Conservation (phyloP, 345 rosid genomes). For the Schrenkiella parvula region DNA sequence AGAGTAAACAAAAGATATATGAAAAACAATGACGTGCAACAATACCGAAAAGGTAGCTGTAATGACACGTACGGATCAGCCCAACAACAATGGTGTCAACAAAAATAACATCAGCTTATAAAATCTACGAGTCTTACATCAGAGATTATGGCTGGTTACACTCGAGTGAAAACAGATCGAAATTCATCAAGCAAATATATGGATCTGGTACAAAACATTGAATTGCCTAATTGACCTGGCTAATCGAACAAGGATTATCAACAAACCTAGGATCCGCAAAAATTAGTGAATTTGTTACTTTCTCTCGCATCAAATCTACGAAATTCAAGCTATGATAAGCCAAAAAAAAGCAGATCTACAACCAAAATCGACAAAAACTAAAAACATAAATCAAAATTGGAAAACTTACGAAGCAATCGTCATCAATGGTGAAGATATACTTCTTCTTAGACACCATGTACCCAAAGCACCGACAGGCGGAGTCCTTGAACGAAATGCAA, state of each 20-base stretch:
- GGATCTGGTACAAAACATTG: not conserved
- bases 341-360: constrained; percentile 7
- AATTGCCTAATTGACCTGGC: not conserved
- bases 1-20: not conserved
- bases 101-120: not conserved
- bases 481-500: constrained; percentile 95
- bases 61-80: constrained; percentile 8
- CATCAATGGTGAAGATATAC: constrained; percentile 94
- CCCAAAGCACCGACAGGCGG: constrained; percentile 97
- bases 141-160: not conserved
- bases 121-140: too few species aligned
- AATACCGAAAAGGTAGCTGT: constrained; percentile 21
- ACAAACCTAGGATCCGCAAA: constrained; percentile 8
- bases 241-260: not conserved
- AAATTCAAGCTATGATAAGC: not conserved
- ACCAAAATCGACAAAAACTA: not conserved
- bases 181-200: not conserved
- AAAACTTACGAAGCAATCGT: constrained; percentile 85
- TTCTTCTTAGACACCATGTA: constrained; percentile 98
- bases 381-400: not conserved
- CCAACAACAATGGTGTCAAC: constrained; percentile 8
- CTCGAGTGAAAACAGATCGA: constrained; percentile 1
- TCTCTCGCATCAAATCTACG: constrained; percentile 1
- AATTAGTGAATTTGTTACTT: not conserved
- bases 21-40: constrained; percentile 15